Base-by-base conservation (phyloP, 805 yeast species). In the Yarrowia deformans region DNA sequence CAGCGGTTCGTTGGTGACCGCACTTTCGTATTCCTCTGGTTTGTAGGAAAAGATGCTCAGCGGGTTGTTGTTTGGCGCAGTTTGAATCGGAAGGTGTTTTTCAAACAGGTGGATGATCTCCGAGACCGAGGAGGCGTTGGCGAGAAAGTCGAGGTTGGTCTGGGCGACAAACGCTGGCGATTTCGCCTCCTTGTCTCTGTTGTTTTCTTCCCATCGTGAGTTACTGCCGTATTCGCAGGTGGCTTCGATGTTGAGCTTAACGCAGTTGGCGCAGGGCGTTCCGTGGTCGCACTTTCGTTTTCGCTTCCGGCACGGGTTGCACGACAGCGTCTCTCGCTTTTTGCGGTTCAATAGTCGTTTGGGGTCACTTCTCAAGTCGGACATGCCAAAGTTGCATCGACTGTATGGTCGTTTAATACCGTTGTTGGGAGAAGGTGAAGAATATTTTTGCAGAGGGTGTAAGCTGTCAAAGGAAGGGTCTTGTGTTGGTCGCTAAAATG, bases 201-300 rank as follows among this genome's bases (percentile, higher is more conserved):
- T 50, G n/a, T 43, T 23, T 13, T 34, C 67, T 8, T 56, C 63
- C 67, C 67, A 60, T 34, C 67, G 52, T 5, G 67, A 60, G 54
- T 60, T 46, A 12, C 19, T 13, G 67, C 67, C 67, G 43, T 60
- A 60, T 12, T 45, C 67, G 10, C 67, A 60, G 29, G 54, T 46
- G 34, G 67, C 50, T 60, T 45, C 67, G 8, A 60, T 43, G 54
- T 43, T 45, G 43, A 60, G 67, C 43, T 46, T 43, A 19, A 60
- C 52, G 34, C 67, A 60, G 54, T 43, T 45, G 18, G 67, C 45
- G 35, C 67, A 60, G 32, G 67, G 67, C 0, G 54, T 43, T 18
- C 67, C 67, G 12, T 46, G 50, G 67, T 60, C 67, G 43, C 67
- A 60, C 54, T 60, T 60, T 29, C 67, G 67, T 13, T 60, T 60